Evolutionary conservation across 1,284 basidiomycete species (phyloP), one percentile per base, ranked within the genome.

Genomic region (Prillingera fragicola): DNA sequence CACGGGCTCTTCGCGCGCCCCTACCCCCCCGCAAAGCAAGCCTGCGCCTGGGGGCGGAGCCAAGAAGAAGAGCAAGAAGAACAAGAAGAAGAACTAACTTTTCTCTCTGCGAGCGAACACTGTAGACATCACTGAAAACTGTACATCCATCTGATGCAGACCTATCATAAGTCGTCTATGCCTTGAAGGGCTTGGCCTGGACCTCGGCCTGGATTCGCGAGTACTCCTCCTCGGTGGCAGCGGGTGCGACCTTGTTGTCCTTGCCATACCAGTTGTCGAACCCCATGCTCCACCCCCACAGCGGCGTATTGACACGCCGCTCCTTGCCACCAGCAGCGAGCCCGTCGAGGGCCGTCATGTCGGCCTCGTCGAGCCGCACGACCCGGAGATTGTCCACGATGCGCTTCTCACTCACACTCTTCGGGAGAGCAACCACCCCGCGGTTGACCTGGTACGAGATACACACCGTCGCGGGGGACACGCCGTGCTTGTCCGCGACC

Each of bases 401-500:
- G 8, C 40, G 40, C 18, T 33, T 15, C 23, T 21, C 32, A 25
- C 31, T 41, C 10, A 41, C 40, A 15, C 31, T 33, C 32, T 41
- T 41, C 23, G 40, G 40, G 0, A 41, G 40, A 17, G 32, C 32
- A 23, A 84, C 75, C 41, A 80, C 73, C 28, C 77, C 78, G 63
- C 69, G 69, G 43, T 71, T 67, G 28, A 70, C 65, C 27, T 64
- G 58, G 27, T 72, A 67, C 18, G 54, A 55, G 43, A 61, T 54
- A 21, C 61, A 41, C 14, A 65, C 40, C 49, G 84, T 82, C 5
- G 82, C 74, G 0, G 80, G 74, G 26, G 78, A 72, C 33, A 83
- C 67, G 5, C 67, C 69, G 64, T 85, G 74, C 65, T 80, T 81
- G 52, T 75, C 60, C 3, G 84, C 84, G 45, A 89, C 77, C 47